A percentile compares a stretch with the other conserved stretches of the same genome.
Conservation (phyloP, 31 red algal genomes). For the Odonthalia washingtoniensis region DNA sequence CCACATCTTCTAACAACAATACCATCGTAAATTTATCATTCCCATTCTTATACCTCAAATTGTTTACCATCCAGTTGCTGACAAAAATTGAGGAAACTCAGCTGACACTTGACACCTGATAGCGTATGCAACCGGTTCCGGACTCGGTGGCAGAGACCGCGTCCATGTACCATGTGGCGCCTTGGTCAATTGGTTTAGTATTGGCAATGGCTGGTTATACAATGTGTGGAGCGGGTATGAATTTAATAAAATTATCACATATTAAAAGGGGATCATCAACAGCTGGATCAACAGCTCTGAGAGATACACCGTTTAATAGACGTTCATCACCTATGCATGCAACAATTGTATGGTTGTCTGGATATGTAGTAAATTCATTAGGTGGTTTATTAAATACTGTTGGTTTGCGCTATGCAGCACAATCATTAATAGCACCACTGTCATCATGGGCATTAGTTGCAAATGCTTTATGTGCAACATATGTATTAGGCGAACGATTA, state of each 20-base stretch:
- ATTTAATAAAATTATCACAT: constrained; percentile 84
- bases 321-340: constrained; percentile 63
- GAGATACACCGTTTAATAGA: constrained; percentile 77
- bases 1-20: too few relatives aligned
- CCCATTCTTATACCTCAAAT: too few relatives aligned
- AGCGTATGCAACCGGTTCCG: background rate
- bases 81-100: too few relatives aligned
- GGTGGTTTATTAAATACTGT: constrained; percentile 75
- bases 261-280: constrained; percentile 56
- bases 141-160: background rate
- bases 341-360: constrained; percentile 65
- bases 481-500: constrained; percentile 73
- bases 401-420: constrained; percentile 71
- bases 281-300: constrained; percentile 33
- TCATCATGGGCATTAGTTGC: constrained; percentile 70
- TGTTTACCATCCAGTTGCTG: too few relatives aligned
- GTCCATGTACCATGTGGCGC: constrained; percentile 15
- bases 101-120: too few relatives aligned
- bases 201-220: constrained; percentile 76
- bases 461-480: constrained; percentile 77
- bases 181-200: constrained; percentile 76
- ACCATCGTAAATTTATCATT: too few relatives aligned
- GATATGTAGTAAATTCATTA: constrained; percentile 72
- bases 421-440: constrained; percentile 79
- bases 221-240: constrained; percentile 81